These are phyloP conservation scores for Daldinia bambusicola DNA, from an alignment of 495 filamentous ascomycete genomes.

Conservation along the genomic window DNA sequence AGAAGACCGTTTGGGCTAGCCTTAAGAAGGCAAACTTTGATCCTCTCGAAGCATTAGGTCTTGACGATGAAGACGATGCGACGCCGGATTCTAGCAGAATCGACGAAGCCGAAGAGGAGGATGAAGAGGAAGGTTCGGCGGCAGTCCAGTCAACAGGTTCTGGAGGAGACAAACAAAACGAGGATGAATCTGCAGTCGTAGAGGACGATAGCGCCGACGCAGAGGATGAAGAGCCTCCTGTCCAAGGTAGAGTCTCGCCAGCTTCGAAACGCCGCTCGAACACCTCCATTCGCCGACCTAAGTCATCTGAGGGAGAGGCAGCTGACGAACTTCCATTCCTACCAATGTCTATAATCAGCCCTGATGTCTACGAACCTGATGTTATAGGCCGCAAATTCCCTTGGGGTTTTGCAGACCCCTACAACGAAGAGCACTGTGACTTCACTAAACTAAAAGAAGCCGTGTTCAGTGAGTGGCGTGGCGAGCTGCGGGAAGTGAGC, in stretches of 20 bases:
- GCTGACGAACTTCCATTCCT: constrained; percentile 67
- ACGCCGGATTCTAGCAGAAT: constrained; percentile 63
- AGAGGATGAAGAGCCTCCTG: constrained; percentile 49
- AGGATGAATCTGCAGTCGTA: constrained; percentile 36
- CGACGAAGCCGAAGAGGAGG: constrained; percentile 69
- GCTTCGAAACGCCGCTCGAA: constrained; percentile 58
- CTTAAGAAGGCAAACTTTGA: constrained; percentile 88
- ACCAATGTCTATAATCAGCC: constrained; percentile 92
- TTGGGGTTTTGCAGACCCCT: constrained; percentile 96
- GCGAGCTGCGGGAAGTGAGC: constrained; percentile 90
- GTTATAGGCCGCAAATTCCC: constrained; percentile 86
- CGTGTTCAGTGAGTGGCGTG: constrained; percentile 92
- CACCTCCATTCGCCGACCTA: constrained; percentile 59
- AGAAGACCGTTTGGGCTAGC: constrained; percentile 88
- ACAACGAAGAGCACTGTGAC: constrained; percentile 91
- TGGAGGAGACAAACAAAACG: constrained; percentile 30
- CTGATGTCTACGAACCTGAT: constrained; percentile 85
- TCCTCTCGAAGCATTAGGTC: constrained; percentile 83
- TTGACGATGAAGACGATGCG: constrained; percentile 78
- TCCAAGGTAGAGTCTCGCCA: constrained; percentile 46
- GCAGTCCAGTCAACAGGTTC: constrained; percentile 40
- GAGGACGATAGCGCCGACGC: constrained; percentile 48
- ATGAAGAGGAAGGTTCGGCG: constrained; percentile 52
- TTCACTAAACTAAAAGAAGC: constrained; percentile 90
- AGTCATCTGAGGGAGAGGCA: constrained; percentile 49